Evolutionary conservation across 2,329 filamentous ascomycete species (phyloP).

Genomic region (Paraconiothyrium brasiliense): DNA sequence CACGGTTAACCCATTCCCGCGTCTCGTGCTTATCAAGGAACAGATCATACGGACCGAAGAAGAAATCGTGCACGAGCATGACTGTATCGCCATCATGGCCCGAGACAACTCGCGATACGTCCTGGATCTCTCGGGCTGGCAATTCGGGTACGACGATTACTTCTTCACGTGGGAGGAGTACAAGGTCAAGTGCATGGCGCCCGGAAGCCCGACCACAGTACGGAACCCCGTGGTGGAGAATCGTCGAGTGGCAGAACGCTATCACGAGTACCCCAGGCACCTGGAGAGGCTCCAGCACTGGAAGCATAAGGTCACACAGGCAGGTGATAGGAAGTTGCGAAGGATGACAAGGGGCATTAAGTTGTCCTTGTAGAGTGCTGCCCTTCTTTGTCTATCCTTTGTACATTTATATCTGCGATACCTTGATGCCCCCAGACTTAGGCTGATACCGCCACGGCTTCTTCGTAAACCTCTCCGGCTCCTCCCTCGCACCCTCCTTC

Average conservation of each 20-base stretch:
- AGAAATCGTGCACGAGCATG: conserved; percentile 1
- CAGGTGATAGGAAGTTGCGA: background rate
- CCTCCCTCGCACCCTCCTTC: conserved; percentile 16
- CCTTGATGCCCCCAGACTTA: background rate
- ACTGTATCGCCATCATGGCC: conserved; percentile 3
- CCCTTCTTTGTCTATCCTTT: no score
- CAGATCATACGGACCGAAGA: background rate
- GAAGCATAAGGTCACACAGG: background rate
- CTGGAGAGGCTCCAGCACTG: background rate
- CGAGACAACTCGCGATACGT: background rate
- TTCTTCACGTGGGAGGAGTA: conserved; percentile 5
- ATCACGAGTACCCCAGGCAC: background rate
- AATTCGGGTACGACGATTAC: background rate
- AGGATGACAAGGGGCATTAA: background rate
- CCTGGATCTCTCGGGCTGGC: conserved; percentile 1
- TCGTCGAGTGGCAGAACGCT: background rate
- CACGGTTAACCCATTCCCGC: background rate
- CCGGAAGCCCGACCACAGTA: background rate
- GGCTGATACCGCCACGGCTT: conserved; percentile 9
- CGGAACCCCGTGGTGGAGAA: background rate
- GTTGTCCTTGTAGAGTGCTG: background rate
- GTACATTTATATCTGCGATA: background rate
- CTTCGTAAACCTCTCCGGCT: conserved; percentile 6
- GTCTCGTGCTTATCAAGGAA: background rate
- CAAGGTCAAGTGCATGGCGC: background rate